Conservation (phyloP, 1,139 yeast genomes). For the Trichomonascaceae sp. region DNA sequence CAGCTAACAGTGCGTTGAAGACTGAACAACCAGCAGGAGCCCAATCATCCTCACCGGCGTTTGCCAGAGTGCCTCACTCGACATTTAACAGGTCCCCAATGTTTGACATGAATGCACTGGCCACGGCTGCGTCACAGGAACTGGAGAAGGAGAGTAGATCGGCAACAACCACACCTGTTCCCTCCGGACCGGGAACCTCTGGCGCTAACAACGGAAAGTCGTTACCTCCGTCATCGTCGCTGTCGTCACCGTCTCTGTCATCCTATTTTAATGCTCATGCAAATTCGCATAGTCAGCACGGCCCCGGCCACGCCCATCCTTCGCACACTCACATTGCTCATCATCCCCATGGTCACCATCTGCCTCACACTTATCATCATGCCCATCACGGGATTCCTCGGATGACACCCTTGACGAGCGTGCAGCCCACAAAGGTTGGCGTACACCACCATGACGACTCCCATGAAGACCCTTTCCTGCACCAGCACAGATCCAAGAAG, state of each 20-base stretch:
- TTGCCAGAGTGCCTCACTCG: conserved; percentile 16
- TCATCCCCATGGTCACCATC: conserved; percentile 18
- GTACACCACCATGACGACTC: not conserved
- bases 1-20: conserved; percentile 1
- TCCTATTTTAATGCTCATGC: conserved; percentile 33
- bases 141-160: conserved; percentile 34
- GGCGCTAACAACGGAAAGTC: not conserved
- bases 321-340: conserved; percentile 5
- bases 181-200: no score
- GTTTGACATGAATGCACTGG: conserved; percentile 62
- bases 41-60: conserved; percentile 1
- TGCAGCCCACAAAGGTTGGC: not conserved
- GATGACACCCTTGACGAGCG: conserved; percentile 3
- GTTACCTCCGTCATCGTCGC: conserved; percentile 23
- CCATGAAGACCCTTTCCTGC: conserved; percentile 31
- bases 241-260: conserved; percentile 52
- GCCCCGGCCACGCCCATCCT: conserved; percentile 2
- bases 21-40: conserved; percentile 2
- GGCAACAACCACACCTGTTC: conserved; percentile 5
- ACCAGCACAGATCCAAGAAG: conserved; percentile 41
- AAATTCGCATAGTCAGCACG: conserved; percentile 4
- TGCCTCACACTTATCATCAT: conserved; percentile 15
- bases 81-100: conserved; percentile 13
- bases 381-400: conserved; percentile 1
- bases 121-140: conserved; percentile 74